Percentiles rank a stretch among this genome's conserved stretches.
phyloP scores from a whole-genome alignment of 495 filamentous ascomycete genomes.

The Penicillium nucicola region DNA sequence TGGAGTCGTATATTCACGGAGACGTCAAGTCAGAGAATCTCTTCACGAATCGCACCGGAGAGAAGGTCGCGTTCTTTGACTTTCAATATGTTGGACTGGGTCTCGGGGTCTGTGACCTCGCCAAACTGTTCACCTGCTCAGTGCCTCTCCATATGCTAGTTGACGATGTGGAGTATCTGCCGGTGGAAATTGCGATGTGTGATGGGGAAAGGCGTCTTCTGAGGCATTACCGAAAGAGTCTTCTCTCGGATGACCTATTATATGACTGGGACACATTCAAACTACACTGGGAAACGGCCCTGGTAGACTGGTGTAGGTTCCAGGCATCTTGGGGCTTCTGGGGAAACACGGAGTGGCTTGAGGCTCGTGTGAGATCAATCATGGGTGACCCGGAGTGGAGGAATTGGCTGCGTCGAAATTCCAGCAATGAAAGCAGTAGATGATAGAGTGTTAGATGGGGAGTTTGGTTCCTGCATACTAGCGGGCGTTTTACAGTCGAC shows the following conservation, averaged over 20 bases:
- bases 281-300: conserved; percentile 38
- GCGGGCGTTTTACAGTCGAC: no score
- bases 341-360: conserved; percentile 42
- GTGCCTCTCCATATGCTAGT: conserved; percentile 31
- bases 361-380: conserved; percentile 36
- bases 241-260: conserved; percentile 10
- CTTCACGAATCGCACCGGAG: conserved; percentile 29
- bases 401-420: conserved; percentile 24
- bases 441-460: no score
- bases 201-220: conserved; percentile 29
- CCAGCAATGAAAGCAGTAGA: not conserved
- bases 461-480: no score
- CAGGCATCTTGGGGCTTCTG: conserved; percentile 44
- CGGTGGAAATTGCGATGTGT: conserved; percentile 25
- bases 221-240: conserved; percentile 18
- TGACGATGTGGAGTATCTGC: conserved; percentile 19
- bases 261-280: conserved; percentile 30
- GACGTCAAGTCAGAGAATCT: conserved; percentile 44
- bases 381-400: conserved; percentile 28
- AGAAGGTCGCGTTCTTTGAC: conserved; percentile 38
- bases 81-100: conserved; percentile 41
- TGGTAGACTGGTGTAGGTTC: conserved; percentile 42
- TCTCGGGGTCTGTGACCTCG: conserved; percentile 38
- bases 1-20: conserved; percentile 39
- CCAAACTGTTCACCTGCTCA: conserved; percentile 42